Evolutionary conservation across 805 yeast genomes (phyloP).

Genomic region (Candida lessepsii): DNA sequence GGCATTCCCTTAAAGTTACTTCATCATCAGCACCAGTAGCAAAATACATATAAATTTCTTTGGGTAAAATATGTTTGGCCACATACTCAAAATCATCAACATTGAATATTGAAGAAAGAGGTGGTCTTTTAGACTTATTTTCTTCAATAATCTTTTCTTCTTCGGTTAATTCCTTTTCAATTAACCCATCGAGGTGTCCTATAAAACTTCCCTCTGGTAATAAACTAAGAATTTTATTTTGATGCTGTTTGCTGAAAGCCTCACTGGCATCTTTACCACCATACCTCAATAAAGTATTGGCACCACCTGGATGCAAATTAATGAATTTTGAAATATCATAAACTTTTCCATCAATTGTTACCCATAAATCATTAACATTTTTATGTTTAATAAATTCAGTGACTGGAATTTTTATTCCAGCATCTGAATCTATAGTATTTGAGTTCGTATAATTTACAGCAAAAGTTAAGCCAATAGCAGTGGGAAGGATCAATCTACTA

Average conservation of each 20-base stretch:
- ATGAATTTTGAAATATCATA: slow-evolving; percentile 40
- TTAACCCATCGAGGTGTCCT: slow-evolving; percentile 13
- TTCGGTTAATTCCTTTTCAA: slow-evolving; percentile 14
- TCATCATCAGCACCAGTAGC: slow-evolving; percentile 82
- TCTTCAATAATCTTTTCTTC: slow-evolving; percentile 2
- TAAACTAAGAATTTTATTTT: slow-evolving; percentile 13
- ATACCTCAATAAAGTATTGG: slow-evolving; percentile 37
- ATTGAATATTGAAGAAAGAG: slow-evolving; percentile 23
- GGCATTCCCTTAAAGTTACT: slow-evolving; percentile 81
- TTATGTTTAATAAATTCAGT: slow-evolving; percentile 20
- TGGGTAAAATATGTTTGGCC: slow-evolving; percentile 32
- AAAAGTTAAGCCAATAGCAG: too few species aligned
- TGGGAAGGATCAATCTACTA: too few species aligned
- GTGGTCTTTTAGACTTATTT: slow-evolving; percentile 11
- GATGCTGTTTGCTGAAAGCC: slow-evolving; percentile 41
- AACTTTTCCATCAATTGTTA: slow-evolving; percentile 31
- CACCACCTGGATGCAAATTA: slow-evolving; percentile 54
- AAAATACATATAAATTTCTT: slow-evolving; percentile 32
- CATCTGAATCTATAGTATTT: too few species aligned
- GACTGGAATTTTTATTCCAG: too few species aligned
- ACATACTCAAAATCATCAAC: slow-evolving; percentile 38
- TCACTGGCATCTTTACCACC: slow-evolving; percentile 64
- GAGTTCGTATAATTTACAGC: too few species aligned
- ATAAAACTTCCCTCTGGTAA: slow-evolving; percentile 10
- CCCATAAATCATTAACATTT: slow-evolving; percentile 24